These are phyloP conservation scores for Fusarium dlaminii DNA, from an alignment of 2,329 filamentous ascomycete species.

Conservation along the genomic window DNA sequence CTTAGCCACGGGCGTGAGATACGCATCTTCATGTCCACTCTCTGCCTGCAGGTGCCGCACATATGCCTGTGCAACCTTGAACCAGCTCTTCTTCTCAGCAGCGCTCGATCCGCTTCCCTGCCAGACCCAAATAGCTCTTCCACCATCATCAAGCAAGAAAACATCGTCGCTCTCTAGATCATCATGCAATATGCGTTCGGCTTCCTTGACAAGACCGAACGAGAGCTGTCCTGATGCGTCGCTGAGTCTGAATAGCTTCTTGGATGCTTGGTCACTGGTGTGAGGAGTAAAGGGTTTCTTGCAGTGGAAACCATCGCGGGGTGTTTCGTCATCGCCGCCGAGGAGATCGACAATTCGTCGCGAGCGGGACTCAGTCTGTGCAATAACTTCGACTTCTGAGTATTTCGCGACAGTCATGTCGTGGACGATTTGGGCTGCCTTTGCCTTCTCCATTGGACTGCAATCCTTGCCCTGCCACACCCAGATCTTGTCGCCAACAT, in stretches of 20 bases:
- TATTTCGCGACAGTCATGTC: conserved; percentile 72
- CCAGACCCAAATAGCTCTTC: conserved; percentile 72
- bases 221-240: conserved; percentile 66
- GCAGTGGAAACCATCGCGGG: conserved; percentile 52
- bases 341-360: conserved; percentile 65
- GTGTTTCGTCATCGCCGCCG: conserved; percentile 56
- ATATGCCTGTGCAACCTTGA: conserved; percentile 67
- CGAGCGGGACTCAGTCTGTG: conserved; percentile 67
- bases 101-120: conserved; percentile 67
- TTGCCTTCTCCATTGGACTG: conserved; percentile 75
- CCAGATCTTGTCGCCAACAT: conserved; percentile 71
- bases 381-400: conserved; percentile 71
- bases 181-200: conserved; percentile 51
- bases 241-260: conserved; percentile 69
- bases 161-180: conserved; percentile 69
- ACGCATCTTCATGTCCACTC: conserved; percentile 46
- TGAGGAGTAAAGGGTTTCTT: conserved; percentile 51
- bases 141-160: conserved; percentile 69
- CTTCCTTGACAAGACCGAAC: conserved; percentile 69
- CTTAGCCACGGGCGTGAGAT: conserved; percentile 64
- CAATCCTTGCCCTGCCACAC: conserved; percentile 74
- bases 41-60: conserved; percentile 52
- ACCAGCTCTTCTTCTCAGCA: conserved; percentile 68
- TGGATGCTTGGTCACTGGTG: conserved; percentile 34
- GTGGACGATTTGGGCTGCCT: conserved; percentile 73